Evolutionary conservation across 768 basidiomycete genomes (phyloP).

Genomic region (Panaeolus cyanescens): DNA sequence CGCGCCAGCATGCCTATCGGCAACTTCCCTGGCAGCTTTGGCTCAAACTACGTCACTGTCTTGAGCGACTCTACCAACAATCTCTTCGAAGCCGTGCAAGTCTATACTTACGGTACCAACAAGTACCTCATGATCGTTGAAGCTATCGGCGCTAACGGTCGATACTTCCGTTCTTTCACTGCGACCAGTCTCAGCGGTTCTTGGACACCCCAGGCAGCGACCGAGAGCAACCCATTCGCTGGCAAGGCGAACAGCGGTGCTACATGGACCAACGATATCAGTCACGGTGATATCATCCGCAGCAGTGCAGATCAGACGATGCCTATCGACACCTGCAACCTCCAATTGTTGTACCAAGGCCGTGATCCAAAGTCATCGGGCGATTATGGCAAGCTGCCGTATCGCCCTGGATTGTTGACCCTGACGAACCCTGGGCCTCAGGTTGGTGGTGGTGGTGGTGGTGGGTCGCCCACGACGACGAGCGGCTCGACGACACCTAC

Average conservation of each 20-base stretch:
- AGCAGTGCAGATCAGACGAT: conserved; percentile 7
- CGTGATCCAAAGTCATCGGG: background rate
- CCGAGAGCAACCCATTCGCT: conserved; percentile 18
- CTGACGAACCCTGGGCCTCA: background rate
- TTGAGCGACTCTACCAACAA: conserved; percentile 7
- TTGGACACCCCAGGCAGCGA: conserved; percentile 11
- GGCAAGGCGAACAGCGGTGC: conserved; percentile 12
- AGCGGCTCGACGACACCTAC: background rate
- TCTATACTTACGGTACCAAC: conserved; percentile 11
- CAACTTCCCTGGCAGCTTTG: conserved; percentile 19
- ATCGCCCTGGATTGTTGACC: background rate
- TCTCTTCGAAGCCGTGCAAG: conserved; percentile 17
- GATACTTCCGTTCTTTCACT: conserved; percentile 20
- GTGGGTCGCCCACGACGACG: background rate
- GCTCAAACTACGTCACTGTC: conserved; percentile 17
- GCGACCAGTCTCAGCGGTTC: conserved; percentile 12
- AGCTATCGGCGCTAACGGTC: conserved; percentile 15
- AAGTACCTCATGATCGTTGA: conserved; percentile 18
- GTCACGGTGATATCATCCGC: conserved; percentile 15
- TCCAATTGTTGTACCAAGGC: conserved; percentile 11
- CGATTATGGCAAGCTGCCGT: background rate
- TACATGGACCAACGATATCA: conserved; percentile 14
- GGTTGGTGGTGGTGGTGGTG: too few relatives aligned
- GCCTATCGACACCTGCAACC: conserved; percentile 9
- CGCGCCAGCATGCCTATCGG: conserved; percentile 15